phyloP scores from a whole-genome alignment of 2,329 filamentous ascomycete genomes.

The Aspergillus tanneri region DNA sequence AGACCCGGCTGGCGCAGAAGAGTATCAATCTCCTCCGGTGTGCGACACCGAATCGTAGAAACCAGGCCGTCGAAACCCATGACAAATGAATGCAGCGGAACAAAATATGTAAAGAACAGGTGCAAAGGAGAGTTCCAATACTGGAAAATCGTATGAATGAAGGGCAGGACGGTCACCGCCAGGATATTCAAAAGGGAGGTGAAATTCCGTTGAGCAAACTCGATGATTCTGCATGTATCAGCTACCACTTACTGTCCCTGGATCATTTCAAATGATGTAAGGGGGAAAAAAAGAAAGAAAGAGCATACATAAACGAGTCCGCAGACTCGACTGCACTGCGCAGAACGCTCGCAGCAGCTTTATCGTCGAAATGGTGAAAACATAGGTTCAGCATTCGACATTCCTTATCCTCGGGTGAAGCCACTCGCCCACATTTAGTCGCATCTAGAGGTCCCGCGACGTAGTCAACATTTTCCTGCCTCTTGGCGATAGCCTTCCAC shows the following conservation, averaged over 20 bases:
- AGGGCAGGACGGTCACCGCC: constrained; percentile 31
- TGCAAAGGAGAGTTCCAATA: constrained; percentile 53
- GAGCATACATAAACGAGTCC: constrained; percentile 29
- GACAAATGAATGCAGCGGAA: constrained; percentile 67
- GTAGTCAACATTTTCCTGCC: constrained; percentile 59
- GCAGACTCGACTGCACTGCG: constrained; percentile 45
- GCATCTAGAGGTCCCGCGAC: constrained; percentile 65
- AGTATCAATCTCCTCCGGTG: constrained; percentile 61
- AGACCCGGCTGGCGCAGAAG: constrained; percentile 48
- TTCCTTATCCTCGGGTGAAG: constrained; percentile 55
- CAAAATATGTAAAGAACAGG: constrained; percentile 64
- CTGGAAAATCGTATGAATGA: constrained; percentile 23
- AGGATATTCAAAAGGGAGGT: constrained; percentile 24
- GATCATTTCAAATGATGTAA: too few species aligned
- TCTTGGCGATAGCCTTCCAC: constrained; percentile 56
- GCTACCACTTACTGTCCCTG: neutral
- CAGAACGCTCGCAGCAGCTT: constrained; percentile 60
- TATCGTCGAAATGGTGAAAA: constrained; percentile 75
- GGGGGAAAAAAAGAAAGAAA: neutral
- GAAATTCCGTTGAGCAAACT: constrained; percentile 16
- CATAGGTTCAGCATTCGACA: constrained; percentile 71
- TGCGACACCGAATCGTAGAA: constrained; percentile 66
- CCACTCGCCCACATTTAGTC: constrained; percentile 28
- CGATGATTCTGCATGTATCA: constrained; percentile 12
- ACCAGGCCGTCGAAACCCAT: constrained; percentile 68